These are phyloP conservation scores for Nemania abortiva DNA, from an alignment of 2,329 filamentous ascomycete species.

Conservation along the genomic window DNA sequence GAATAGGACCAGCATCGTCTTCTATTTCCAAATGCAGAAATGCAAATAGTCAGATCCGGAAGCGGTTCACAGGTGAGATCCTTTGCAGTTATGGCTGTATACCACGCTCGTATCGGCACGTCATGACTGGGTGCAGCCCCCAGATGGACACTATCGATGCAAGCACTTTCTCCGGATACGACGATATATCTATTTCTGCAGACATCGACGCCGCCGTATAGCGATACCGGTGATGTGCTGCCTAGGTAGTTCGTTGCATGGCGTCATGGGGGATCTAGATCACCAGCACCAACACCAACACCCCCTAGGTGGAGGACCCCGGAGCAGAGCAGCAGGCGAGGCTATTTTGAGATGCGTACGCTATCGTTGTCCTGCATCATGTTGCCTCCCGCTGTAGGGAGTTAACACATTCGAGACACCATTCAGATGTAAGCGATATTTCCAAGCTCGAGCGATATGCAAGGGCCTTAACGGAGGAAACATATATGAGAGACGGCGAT, in stretches of 20 bases:
- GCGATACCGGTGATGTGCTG: conserved; percentile 2
- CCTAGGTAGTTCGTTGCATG: conserved; percentile 1
- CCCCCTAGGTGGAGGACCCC: neutral
- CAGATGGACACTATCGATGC: conserved; percentile 15
- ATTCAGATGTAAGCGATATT: neutral
- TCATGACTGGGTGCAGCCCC: conserved; percentile 24
- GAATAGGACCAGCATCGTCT: conserved; percentile 12
- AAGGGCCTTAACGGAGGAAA: conserved; percentile 1
- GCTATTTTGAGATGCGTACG: conserved; percentile 6
- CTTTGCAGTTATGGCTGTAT: conserved; percentile 18
- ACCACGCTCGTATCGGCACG: conserved; percentile 26
- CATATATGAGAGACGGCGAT: conserved; percentile 8
- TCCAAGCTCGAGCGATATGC: conserved; percentile 10
- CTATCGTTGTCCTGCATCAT: conserved; percentile 3
- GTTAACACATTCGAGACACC: neutral
- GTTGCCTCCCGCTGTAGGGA: neutral
- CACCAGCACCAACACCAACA: neutral
- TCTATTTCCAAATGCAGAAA: conserved; percentile 10
- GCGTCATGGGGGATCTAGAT: conserved; percentile 20
- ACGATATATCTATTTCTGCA: conserved; percentile 20
- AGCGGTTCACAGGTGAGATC: neutral
- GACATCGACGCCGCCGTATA: conserved; percentile 1
- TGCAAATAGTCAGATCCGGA: conserved; percentile 12
- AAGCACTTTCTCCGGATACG: conserved; percentile 6
- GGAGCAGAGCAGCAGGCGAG: conserved; percentile 4